These are phyloP conservation scores for Zymoseptoria ardabiliae DNA, from an alignment of 2,329 filamentous ascomycete species.

Conservation along the genomic window DNA sequence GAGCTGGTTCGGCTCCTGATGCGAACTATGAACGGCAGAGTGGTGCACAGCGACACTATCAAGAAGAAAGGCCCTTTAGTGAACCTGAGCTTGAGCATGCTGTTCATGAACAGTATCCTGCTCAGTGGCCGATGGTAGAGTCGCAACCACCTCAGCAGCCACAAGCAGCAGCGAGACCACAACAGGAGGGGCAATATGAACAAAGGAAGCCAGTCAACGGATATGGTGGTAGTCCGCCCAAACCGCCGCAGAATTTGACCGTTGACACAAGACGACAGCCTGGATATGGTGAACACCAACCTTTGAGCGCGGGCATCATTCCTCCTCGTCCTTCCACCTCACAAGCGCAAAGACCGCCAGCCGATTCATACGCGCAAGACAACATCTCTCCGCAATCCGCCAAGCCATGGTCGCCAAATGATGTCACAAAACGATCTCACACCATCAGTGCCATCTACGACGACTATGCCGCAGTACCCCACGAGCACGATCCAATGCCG, in stretches of 20 bases:
- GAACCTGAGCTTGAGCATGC: neutral
- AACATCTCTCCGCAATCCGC: conserved; percentile 1
- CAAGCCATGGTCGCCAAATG: conserved; percentile 9
- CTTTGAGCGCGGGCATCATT: conserved; percentile 16
- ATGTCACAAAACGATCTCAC: conserved; percentile 4
- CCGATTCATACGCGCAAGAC: conserved; percentile 2
- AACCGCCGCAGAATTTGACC: conserved; percentile 6
- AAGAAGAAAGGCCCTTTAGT: neutral
- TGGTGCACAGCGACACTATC: neutral
- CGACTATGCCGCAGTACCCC: conserved; percentile 10
- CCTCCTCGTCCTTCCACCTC: conserved; percentile 15
- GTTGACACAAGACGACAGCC: conserved; percentile 14
- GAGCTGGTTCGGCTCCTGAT: conserved; percentile 5
- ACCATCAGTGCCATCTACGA: conserved; percentile 15
- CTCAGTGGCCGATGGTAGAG: conserved; percentile 19
- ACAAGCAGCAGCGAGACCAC: neutral
- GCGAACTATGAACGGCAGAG: conserved; percentile 4
- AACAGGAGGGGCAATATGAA: conserved; percentile 6
- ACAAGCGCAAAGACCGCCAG: conserved; percentile 7
- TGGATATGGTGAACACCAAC: conserved; percentile 8
- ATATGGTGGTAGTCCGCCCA: neutral
- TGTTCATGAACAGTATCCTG: conserved; percentile 14
- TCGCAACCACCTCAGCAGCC: conserved; percentile 10
- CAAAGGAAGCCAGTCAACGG: conserved; percentile 5
- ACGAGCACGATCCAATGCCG: conserved; percentile 2